A percentile compares a stretch with the other conserved stretches of the same genome.
phyloP scores from a whole-genome alignment of 768 basidiomycete species.

The Lactarius akahatsu region DNA sequence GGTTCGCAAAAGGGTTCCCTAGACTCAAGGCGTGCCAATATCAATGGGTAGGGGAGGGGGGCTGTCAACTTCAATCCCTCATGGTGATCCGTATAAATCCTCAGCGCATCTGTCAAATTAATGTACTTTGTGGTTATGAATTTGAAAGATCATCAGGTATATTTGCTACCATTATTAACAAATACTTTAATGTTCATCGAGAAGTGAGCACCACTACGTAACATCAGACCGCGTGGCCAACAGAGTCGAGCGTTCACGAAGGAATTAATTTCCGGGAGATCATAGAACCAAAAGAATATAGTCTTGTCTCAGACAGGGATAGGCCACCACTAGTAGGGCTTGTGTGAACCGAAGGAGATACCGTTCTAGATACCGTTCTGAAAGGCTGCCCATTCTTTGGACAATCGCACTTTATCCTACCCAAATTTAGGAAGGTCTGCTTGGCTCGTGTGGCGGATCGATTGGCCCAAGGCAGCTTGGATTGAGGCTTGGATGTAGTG shows the following conservation, averaged over 20 bases:
- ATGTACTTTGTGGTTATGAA: no score
- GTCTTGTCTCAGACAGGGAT: background rate
- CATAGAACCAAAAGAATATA: background rate
- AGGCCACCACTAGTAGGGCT: no score
- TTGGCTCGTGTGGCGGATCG: no score
- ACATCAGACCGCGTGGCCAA: background rate
- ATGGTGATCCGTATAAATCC: background rate
- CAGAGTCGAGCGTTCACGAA: background rate
- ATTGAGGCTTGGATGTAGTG: no score
- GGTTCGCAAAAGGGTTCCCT: background rate
- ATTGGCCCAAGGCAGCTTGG: no score
- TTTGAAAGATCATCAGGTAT: no score
- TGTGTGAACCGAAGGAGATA: background rate
- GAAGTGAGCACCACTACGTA: background rate
- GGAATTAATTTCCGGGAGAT: background rate
- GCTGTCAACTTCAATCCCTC: background rate
- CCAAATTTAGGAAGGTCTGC: no score
- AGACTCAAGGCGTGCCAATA: background rate
- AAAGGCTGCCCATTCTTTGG: no score
- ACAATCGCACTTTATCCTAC: no score
- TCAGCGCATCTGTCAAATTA: background rate
- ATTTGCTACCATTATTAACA: no score
- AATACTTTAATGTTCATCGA: no score
- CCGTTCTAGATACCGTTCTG: no score
- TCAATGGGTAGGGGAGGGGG: background rate